Conservation (phyloP, 2,329 filamentous ascomycete genomes). For the Hortaea sp. region DNA sequence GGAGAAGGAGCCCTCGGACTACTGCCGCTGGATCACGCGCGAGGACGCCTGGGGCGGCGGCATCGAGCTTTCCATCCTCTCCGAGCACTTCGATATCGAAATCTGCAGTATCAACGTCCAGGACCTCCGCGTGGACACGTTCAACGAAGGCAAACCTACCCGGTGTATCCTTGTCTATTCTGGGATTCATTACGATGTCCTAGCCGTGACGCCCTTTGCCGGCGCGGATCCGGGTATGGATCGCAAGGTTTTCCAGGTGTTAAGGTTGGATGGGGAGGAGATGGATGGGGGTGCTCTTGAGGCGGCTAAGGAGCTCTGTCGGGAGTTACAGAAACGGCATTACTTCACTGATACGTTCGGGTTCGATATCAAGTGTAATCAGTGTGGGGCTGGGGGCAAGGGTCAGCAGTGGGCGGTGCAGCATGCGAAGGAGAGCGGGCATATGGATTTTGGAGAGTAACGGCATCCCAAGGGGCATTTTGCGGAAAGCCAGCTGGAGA, state of each 20-base stretch:
- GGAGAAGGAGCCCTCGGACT: slow-evolving; percentile 58
- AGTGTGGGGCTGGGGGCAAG: slow-evolving; percentile 57
- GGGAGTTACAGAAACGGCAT: slow-evolving; percentile 56
- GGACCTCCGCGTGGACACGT: slow-evolving; percentile 56
- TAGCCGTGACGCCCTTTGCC: slow-evolving; percentile 60
- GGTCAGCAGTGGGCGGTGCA: slow-evolving; percentile 53
- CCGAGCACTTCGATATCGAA: slow-evolving; percentile 74
- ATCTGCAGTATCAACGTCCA: slow-evolving; percentile 77
- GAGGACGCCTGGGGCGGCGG: slow-evolving; percentile 82
- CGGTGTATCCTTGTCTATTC: slow-evolving; percentile 80
- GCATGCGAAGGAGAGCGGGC: slow-evolving; percentile 53
- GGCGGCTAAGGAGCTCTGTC: slow-evolving; percentile 47
- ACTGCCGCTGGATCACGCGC: slow-evolving; percentile 71
- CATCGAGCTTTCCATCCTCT: slow-evolving; percentile 79
- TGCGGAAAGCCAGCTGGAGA: too few species aligned
- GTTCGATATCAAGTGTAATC: slow-evolving; percentile 68
- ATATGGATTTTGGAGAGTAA: slow-evolving; percentile 43
- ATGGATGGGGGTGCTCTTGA: slow-evolving; percentile 45
- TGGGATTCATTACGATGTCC: slow-evolving; percentile 86
- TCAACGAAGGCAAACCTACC: slow-evolving; percentile 62
- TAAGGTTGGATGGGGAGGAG: slow-evolving; percentile 24
- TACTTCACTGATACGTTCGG: slow-evolving; percentile 85
- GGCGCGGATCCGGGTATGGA: slow-evolving; percentile 64
- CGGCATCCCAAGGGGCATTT: too few species aligned
- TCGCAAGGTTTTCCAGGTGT: slow-evolving; percentile 59